A percentile compares a stretch with the other conserved stretches of the same genome.
Evolutionary conservation across 352 stramenopile genomes (phyloP).

Genomic region (Globisporangium iwayamae): DNA sequence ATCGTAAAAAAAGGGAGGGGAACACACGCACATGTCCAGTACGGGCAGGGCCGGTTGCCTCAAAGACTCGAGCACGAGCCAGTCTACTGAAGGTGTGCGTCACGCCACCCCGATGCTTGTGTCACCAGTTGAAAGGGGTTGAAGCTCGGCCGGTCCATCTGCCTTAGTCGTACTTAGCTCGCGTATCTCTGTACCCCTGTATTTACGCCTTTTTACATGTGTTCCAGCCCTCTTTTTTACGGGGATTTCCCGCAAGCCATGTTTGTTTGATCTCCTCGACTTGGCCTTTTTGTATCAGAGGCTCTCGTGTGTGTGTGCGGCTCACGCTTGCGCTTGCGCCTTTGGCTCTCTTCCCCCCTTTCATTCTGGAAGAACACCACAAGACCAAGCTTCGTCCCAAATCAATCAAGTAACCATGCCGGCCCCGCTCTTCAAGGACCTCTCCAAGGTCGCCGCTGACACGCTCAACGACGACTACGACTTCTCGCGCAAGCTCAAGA

Average conservation of each 20-base stretch:
- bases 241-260: not conserved
- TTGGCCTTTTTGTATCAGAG: not conserved
- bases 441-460: constrained; percentile 76
- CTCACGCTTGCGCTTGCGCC: constrained; percentile 13
- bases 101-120: not conserved
- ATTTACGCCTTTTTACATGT: constrained; percentile 17
- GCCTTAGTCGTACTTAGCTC: not conserved
- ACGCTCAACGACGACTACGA: constrained; percentile 76
- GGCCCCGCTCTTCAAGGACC: constrained; percentile 76
- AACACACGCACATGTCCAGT: not conserved
- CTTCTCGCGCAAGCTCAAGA: constrained; percentile 79
- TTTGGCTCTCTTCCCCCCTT: not conserved
- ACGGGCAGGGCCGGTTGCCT: not conserved
- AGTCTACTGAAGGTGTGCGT: not conserved
- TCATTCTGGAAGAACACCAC: constrained; percentile 10
- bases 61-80: not conserved
- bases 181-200: constrained; percentile 1
- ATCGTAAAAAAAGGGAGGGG: not conserved
- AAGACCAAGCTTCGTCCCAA: constrained; percentile 1
- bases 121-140: not conserved
- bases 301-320: constrained; percentile 24
- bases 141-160: not conserved
- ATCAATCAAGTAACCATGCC: constrained; percentile 39
- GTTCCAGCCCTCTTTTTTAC: not conserved
- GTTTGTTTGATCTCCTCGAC: not conserved